Conservation (phyloP, 257 asterid species). For the Verbascum thapsus region DNA sequence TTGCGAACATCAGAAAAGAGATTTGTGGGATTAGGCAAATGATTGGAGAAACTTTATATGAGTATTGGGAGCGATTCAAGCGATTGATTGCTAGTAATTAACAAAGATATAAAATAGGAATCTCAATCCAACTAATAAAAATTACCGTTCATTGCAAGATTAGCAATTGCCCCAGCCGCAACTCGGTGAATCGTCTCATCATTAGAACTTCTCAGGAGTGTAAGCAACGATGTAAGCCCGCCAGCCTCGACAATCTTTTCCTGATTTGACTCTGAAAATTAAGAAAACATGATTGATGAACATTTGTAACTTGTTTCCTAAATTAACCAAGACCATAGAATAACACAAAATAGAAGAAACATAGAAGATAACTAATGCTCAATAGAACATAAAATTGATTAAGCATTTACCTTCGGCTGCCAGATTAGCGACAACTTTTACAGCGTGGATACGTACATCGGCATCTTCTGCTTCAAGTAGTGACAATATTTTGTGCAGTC, state of each 20-base stretch:
- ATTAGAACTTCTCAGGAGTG: slow-evolving; percentile 60
- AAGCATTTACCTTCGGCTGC: slow-evolving; percentile 84
- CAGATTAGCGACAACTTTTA: slow-evolving; percentile 89
- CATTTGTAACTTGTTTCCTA: slow-evolving; percentile 13
- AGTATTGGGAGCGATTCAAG: too few species aligned
- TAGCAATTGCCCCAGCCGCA: slow-evolving; percentile 95
- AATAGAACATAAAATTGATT: slow-evolving; percentile 12
- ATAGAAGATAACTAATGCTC: not conserved
- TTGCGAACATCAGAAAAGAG: too few species aligned
- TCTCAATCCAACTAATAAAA: slow-evolving; percentile 18
- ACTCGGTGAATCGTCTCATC: slow-evolving; percentile 81
- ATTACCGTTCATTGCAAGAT: slow-evolving; percentile 90
- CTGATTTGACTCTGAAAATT: slow-evolving; percentile 74
- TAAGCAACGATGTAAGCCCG: slow-evolving; percentile 76
- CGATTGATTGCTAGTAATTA: too few species aligned
- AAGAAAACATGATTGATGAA: slow-evolving; percentile 7
- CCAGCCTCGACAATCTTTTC: slow-evolving; percentile 85
- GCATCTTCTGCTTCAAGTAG: slow-evolving; percentile 86
- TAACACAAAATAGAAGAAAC: not conserved
- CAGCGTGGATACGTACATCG: slow-evolving; percentile 90
- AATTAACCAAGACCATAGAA: not conserved
- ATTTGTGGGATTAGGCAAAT: too few species aligned
- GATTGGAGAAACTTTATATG: too few species aligned
- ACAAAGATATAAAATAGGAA: not conserved
- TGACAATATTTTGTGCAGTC: slow-evolving; percentile 82